Evolutionary conservation across 345 rosid genomes (phyloP), one percentile per base, ranked within the genome.

Genomic region (Clarkia xantiana): DNA sequence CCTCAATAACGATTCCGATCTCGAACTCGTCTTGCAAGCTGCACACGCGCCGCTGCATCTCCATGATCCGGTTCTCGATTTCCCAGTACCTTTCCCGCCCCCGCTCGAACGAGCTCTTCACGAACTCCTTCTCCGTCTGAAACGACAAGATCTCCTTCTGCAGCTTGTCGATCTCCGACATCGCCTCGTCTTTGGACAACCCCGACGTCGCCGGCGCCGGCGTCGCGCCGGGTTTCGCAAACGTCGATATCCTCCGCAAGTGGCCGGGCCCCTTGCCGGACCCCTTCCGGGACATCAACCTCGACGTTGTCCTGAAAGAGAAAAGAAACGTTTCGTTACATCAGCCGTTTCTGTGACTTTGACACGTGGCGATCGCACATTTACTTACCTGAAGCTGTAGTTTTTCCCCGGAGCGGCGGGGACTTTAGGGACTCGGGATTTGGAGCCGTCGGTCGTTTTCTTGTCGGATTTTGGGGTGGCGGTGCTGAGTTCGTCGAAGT

Each of bases 11-110:
- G 9, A 62, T 72, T 20, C 64, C 76, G 13, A 80, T 55, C 42
- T 84, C 79, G 36, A 86, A 83, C 73, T 91, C 93, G 45, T 86
- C 96, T 58, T 86, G 83, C 51, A 90, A 74, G 47, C 56, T 54
- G 64, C 79, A 57, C 10, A 79, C 77, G 20, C 47, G 73, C 36
- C 60, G 71, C 61, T 81, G 89, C 82, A 74, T 66, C 49, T 84
- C 80, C 45, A 53, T 53, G n/a, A 84, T 70, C 49, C 58, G 70
- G 45, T 64, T 53, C 25, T 86, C 98, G 36, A 86, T 70, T 36
- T 67, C 79, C 73, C 76, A 67, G 42, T 71, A 73, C 66, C 75
- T 81, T 14, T 55, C 63, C 41, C 59, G 67, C 38, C 76, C 79
- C 7, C 67, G 58, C 39, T 81, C 86, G 18, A 61, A 74, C 3